A percentile compares a stretch with the other conserved stretches of the same genome.
phyloP scores from a whole-genome alignment of 1,139 yeast genomes.

The Petasospora rhodanensis region DNA sequence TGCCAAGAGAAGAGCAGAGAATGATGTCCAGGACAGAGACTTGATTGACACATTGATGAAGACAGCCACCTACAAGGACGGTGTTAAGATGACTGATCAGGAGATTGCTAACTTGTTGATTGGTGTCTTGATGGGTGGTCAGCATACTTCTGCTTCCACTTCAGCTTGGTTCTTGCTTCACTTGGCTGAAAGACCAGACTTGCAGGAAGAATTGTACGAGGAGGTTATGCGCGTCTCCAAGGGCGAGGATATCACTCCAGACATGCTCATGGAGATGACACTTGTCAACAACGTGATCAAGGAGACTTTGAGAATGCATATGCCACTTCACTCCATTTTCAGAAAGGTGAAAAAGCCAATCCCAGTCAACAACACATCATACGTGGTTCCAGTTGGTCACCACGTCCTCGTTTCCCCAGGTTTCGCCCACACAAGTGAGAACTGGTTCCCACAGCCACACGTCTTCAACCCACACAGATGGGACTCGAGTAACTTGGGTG shows the following conservation, averaged over 20 bases:
- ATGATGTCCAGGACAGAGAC: conserved; percentile 81
- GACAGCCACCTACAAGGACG: conserved; percentile 84
- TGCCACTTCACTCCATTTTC: conserved; percentile 94
- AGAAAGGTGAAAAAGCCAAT: conserved; percentile 81
- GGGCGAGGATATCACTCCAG: conserved; percentile 65
- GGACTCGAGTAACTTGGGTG: conserved; percentile 45
- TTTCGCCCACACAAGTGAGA: conserved; percentile 71
- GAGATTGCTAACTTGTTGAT: conserved; percentile 91
- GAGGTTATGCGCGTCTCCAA: conserved; percentile 65
- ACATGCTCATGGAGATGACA: conserved; percentile 77
- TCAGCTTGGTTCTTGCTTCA: conserved; percentile 94
- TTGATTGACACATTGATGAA: conserved; percentile 84
- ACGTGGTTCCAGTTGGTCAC: conserved; percentile 85
- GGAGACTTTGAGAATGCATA: conserved; percentile 92
- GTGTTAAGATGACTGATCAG: conserved; percentile 87
- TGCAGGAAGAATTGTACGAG: conserved; percentile 72
- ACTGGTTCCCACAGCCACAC: conserved; percentile 71
- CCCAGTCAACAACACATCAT: conserved; percentile 74
- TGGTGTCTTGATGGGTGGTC: conserved; percentile 99
- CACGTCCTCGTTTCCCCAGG: conserved; percentile 93
- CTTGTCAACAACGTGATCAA: conserved; percentile 77
- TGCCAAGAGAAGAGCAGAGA: conserved; percentile 61
- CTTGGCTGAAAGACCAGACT: conserved; percentile 77
- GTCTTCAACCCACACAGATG: conserved; percentile 85
- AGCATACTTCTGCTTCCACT: conserved; percentile 95